Conservation (phyloP, 2,329 filamentous ascomycete species). For the Orbilia javanica region DNA sequence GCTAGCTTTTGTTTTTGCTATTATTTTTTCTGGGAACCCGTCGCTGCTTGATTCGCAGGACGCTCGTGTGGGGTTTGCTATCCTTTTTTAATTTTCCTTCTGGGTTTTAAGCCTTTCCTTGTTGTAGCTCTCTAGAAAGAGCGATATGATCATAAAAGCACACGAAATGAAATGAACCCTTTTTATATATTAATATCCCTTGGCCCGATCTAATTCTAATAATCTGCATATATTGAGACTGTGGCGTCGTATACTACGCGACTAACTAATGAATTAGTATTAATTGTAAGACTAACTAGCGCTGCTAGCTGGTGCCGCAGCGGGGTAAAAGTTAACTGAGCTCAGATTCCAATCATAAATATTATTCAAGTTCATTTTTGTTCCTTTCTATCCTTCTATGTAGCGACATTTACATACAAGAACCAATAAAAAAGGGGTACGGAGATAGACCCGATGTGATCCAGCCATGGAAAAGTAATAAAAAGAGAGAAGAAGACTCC, state of each 20-base stretch:
- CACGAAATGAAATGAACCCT: conserved; percentile 7
- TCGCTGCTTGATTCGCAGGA: neutral
- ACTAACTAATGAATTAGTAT: too few species aligned
- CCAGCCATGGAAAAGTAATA: neutral
- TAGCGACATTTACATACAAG: neutral
- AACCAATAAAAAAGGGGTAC: neutral
- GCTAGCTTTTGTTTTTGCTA: neutral
- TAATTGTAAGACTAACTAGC: too few species aligned
- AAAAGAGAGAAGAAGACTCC: conserved; percentile 1
- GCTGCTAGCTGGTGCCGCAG: too few species aligned
- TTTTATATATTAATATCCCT: too few species aligned
- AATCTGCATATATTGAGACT: too few species aligned
- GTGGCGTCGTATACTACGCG: too few species aligned
- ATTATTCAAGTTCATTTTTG: neutral
- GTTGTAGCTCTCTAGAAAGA: neutral
- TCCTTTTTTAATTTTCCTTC: neutral
- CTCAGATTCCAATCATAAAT: too few species aligned
- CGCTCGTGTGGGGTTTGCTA: neutral
- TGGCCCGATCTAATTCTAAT: too few species aligned
- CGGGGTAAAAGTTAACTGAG: too few species aligned
- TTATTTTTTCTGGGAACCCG: neutral
- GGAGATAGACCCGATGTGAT: neutral
- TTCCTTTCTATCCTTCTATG: neutral
- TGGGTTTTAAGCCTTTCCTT: neutral
- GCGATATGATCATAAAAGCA: conserved; percentile 12